Percentiles rank a stretch among this genome's conserved stretches.
Evolutionary conservation across 129 eudicot genomes (phyloP).

Genomic region (Lactuca sativa): DNA sequence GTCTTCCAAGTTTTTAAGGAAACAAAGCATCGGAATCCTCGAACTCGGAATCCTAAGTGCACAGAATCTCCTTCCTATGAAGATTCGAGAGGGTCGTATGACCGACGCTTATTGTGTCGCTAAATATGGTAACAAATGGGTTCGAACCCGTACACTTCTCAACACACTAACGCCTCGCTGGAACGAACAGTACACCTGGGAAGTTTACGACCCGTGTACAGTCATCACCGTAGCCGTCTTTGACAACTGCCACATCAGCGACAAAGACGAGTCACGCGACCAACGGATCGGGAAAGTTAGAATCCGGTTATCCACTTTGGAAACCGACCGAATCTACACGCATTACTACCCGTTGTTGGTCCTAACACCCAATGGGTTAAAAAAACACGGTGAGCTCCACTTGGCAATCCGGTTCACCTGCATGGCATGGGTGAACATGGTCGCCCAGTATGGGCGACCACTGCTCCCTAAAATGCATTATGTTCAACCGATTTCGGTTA

Average conservation of each 20-base stretch:
- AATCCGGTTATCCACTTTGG: slow-evolving; percentile 80
- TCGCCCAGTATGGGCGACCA: slow-evolving; percentile 76
- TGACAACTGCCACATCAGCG: slow-evolving; percentile 73
- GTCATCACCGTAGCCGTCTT: slow-evolving; percentile 83
- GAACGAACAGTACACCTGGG: slow-evolving; percentile 99
- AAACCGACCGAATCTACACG: slow-evolving; percentile 66
- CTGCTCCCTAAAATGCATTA: slow-evolving; percentile 96
- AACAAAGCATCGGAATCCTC: slow-evolving; percentile 70
- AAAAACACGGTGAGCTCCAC: slow-evolving; percentile 87
- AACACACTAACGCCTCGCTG: slow-evolving; percentile 75
- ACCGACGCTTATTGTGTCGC: slow-evolving; percentile 95
- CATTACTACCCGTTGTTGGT: slow-evolving; percentile 80
- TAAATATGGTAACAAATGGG: slow-evolving; percentile 96
- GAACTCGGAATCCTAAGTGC: slow-evolving; percentile 87
- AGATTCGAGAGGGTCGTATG: slow-evolving; percentile 63
- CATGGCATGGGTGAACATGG: slow-evolving; percentile 84
- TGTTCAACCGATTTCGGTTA: slow-evolving; percentile 70
- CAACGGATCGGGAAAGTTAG: slow-evolving; percentile 87
- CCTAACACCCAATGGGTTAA: slow-evolving; percentile 62
- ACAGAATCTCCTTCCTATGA: slow-evolving; percentile 64
- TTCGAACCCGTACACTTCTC: slow-evolving; percentile 81
- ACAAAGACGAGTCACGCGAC: slow-evolving; percentile 60
- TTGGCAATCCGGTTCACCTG: slow-evolving; percentile 82
- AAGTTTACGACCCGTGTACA: slow-evolving; percentile 83
- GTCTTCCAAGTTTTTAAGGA: slow-evolving; percentile 55